Evolutionary conservation across 768 basidiomycete species (phyloP).

Genomic region (Kwoniella dejecticola): DNA sequence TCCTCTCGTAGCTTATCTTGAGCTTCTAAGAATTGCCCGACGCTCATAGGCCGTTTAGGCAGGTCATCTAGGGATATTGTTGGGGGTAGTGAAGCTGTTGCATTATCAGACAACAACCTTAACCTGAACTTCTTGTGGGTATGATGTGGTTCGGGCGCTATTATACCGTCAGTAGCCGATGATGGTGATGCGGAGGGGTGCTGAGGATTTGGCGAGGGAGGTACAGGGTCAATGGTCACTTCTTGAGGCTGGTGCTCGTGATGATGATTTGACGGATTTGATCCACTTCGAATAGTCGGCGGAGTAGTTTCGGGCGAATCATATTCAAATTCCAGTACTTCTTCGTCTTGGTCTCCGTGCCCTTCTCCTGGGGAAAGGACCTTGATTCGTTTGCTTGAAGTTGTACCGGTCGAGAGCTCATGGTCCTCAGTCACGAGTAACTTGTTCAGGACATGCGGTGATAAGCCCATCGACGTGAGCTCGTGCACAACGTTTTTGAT

Average conservation of each 20-base stretch:
- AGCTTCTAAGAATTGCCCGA: slow-evolving; percentile 29
- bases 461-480: slow-evolving; percentile 70
- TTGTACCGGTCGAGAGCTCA: not conserved
- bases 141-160: not conserved
- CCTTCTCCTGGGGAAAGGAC: not conserved
- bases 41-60: slow-evolving; percentile 30
- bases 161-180: not conserved
- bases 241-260: slow-evolving; percentile 12
- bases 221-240: slow-evolving; percentile 35
- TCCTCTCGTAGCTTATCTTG: slow-evolving; percentile 10
- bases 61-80: not conserved
- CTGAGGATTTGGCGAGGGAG: not conserved
- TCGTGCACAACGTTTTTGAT: slow-evolving; percentile 81
- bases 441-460: slow-evolving; percentile 57
- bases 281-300: slow-evolving; percentile 5
- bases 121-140: slow-evolving; percentile 42
- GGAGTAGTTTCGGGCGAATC: slow-evolving; percentile 39
- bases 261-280: not conserved
- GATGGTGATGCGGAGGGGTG: not conserved
- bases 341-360: slow-evolving; percentile 22
- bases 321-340: slow-evolving; percentile 52
- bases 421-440: slow-evolving; percentile 55
- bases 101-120: slow-evolving; percentile 35
- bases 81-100: slow-evolving; percentile 3
- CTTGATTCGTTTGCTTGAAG: not conserved